These are phyloP conservation scores for Microglena sp. DNA, from an alignment of 139 green algal genomes.

Conservation along the genomic window DNA sequence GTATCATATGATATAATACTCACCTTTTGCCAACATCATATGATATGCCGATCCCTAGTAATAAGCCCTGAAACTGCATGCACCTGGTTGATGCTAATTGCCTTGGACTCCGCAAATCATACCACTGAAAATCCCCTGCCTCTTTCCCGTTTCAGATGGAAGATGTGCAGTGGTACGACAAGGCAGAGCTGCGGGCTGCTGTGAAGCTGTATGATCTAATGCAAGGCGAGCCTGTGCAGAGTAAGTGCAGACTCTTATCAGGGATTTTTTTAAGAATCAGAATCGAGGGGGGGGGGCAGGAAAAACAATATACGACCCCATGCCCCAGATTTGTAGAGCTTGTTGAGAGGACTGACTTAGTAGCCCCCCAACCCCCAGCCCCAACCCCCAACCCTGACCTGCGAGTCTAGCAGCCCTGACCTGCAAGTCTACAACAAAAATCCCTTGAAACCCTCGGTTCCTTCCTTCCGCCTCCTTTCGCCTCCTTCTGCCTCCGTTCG, in stretches of 20 bases:
- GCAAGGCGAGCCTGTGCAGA: not conserved
- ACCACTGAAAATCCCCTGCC: too few species aligned
- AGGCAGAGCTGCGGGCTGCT: slow-evolving; percentile 31
- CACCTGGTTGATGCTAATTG: too few species aligned
- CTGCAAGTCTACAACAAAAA: not conserved
- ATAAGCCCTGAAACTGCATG: too few species aligned
- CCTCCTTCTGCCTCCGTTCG: not conserved
- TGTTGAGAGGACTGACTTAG: too few species aligned
- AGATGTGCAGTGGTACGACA: slow-evolving; percentile 58
- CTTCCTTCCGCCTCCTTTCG: not conserved
- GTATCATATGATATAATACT: too few species aligned
- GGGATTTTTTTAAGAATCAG: not conserved
- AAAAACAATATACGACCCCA: not conserved
- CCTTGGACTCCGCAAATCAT: too few species aligned
- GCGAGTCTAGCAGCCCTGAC: too few species aligned
- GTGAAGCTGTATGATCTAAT: slow-evolving; percentile 23
- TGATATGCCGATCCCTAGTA: too few species aligned
- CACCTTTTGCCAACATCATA: too few species aligned
- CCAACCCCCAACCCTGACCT: too few species aligned
- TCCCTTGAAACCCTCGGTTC: not conserved
- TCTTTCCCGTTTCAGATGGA: slow-evolving; percentile 74
- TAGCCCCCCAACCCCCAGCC: too few species aligned
- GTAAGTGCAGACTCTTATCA: not conserved
- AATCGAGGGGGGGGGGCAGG: not conserved
- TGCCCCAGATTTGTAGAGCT: not conserved